A percentile compares a stretch with the other conserved stretches of the same genome.
phyloP scores from a whole-genome alignment of 2,329 filamentous ascomycete genomes.

The Delphinella strobiligena region DNA sequence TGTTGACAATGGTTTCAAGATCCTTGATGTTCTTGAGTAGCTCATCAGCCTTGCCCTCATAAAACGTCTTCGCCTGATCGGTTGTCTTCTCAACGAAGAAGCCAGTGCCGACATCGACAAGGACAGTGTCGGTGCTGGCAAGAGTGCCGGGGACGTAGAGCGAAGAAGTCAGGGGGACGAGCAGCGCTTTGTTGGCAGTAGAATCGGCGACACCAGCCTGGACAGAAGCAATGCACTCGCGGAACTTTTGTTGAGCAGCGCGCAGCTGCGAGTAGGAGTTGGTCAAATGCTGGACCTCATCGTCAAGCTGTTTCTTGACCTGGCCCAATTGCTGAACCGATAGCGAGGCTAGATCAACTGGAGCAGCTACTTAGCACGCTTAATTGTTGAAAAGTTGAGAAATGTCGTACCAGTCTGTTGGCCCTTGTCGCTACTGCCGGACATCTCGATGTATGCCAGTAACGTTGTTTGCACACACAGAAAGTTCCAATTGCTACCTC shows the following conservation, averaged over 20 bases:
- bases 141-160: slow-evolving; percentile 84
- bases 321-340: slow-evolving; percentile 74
- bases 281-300: slow-evolving; percentile 90
- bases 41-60: slow-evolving; percentile 55
- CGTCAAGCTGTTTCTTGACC: slow-evolving; percentile 91
- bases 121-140: slow-evolving; percentile 59
- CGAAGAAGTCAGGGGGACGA: slow-evolving; percentile 91
- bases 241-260: slow-evolving; percentile 81
- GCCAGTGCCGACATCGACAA: slow-evolving; percentile 88
- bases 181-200: slow-evolving; percentile 47
- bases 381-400: not conserved
- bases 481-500: too few species aligned
- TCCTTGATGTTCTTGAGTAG: slow-evolving; percentile 53
- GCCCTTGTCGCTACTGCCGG: not conserved
- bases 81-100: slow-evolving; percentile 83
- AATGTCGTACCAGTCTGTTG: not conserved
- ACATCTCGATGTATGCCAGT: not conserved
- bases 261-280: slow-evolving; percentile 82
- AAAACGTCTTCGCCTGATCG: slow-evolving; percentile 53
- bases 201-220: slow-evolving; percentile 24
- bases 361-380: too few species aligned
- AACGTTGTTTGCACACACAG: too few species aligned
- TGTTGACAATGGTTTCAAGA: slow-evolving; percentile 54
- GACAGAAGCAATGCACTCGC: slow-evolving; percentile 75
- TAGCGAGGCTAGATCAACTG: slow-evolving; percentile 63